These are phyloP conservation scores for Trichosanthes truncata DNA, from an alignment of 306 rosid genomes.

Conservation along the genomic window DNA sequence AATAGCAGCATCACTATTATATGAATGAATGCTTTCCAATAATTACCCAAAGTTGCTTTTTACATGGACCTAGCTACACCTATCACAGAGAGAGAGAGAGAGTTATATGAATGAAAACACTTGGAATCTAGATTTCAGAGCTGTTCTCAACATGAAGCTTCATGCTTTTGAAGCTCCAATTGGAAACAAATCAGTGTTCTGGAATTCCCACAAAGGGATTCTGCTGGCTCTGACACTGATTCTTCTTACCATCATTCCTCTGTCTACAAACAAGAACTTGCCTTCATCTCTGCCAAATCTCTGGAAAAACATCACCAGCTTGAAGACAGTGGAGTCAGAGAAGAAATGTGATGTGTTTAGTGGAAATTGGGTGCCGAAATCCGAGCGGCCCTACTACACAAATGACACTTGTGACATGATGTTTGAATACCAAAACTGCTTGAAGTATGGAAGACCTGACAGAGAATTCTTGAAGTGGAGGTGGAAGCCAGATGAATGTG, in stretches of 20 bases:
- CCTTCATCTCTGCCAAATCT: conserved; percentile 16
- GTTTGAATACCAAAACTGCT: conserved; percentile 13
- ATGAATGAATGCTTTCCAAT: conserved; percentile 6
- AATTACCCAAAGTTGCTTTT: neutral
- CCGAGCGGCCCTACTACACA: conserved; percentile 4
- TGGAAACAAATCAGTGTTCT: neutral
- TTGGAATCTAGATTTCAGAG: neutral
- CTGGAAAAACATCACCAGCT: neutral
- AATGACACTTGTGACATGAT: conserved; percentile 14
- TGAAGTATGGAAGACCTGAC: conserved; percentile 22
- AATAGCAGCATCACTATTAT: neutral
- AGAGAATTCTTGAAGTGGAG: conserved; percentile 19
- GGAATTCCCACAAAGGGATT: conserved; percentile 7
- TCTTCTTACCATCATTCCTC: conserved; percentile 10
- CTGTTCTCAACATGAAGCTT: conserved; percentile 8
- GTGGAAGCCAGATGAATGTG: conserved; percentile 21
- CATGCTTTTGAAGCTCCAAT: neutral
- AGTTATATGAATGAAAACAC: neutral
- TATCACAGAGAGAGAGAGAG: neutral
- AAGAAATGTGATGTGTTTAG: conserved; percentile 14
- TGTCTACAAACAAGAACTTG: conserved; percentile 6
- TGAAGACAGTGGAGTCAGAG: neutral
- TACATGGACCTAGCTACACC: neutral
- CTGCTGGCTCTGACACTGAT: conserved; percentile 3
- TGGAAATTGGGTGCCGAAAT: conserved; percentile 17